phyloP scores from a whole-genome alignment of 345 rosid genomes.

The Euphorbia lathyris region DNA sequence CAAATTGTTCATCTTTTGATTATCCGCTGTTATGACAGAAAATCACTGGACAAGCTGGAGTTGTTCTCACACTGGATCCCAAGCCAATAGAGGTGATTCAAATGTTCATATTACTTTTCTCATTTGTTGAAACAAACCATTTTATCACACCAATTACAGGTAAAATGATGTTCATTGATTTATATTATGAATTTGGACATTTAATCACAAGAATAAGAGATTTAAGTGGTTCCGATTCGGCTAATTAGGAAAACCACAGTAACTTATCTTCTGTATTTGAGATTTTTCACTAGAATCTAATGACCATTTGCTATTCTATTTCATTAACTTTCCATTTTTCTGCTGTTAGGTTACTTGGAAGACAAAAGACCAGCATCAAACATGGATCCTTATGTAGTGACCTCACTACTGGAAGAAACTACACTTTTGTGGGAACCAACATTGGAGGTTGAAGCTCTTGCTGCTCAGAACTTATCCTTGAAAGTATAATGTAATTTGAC shows the following conservation, averaged over 20 bases:
- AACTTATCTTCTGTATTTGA: too few relatives aligned
- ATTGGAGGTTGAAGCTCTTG: constrained; percentile 78
- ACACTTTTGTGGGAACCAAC: constrained; percentile 81
- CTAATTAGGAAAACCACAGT: too few relatives aligned
- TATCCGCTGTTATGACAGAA: constrained; percentile 47
- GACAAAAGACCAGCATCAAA: constrained; percentile 90
- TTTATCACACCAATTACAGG: constrained; percentile 72
- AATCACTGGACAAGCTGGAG: constrained; percentile 97
- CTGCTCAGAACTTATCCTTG: constrained; percentile 73
- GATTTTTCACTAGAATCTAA: too few relatives aligned
- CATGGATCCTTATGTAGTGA: constrained; percentile 90
- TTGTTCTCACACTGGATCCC: constrained; percentile 87
- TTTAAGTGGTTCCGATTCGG: too few relatives aligned
- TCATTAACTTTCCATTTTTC: constrained; percentile 1
- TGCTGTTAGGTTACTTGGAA: constrained; percentile 71
- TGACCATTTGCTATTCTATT: constrained; percentile 17
- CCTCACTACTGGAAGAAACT: constrained; percentile 63
- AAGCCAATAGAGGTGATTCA: constrained; percentile 77
- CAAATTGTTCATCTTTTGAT: neutral
- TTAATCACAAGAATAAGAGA: too few relatives aligned
- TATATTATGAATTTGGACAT: neutral
- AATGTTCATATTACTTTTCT: neutral
- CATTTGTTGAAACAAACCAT: neutral
- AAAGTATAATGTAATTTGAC: constrained; percentile 42
- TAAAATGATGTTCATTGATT: constrained; percentile 7